phyloP scores from a whole-genome alignment of 139 green algal species.

The Mesotaenium endlicherianum region DNA sequence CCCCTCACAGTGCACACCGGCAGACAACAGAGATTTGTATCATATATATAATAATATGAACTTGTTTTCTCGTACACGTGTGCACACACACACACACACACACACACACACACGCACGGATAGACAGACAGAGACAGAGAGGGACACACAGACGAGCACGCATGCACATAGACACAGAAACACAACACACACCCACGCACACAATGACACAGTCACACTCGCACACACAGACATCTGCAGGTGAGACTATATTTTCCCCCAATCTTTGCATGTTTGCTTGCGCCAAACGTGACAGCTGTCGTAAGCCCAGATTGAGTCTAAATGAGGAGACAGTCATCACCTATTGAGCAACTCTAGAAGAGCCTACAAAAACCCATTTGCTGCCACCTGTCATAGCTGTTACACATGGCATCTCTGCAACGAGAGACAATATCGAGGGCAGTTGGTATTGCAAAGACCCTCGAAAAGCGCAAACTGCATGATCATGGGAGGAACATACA shows the following conservation, averaged over 20 bases:
- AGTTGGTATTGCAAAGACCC: background rate
- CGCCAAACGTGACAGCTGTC: too few relatives aligned
- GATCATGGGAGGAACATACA: too few relatives aligned
- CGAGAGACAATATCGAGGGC: background rate
- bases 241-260: too few relatives aligned
- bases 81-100: slow-evolving; percentile 5
- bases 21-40: slow-evolving; percentile 15
- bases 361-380: too few relatives aligned
- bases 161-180: background rate
- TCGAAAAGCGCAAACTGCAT: too few relatives aligned
- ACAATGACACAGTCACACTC: too few relatives aligned
- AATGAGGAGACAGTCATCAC: too few relatives aligned
- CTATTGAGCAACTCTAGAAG: too few relatives aligned
- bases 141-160: background rate
- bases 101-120: slow-evolving; percentile 6
- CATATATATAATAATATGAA: slow-evolving; percentile 21
- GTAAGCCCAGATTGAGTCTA: too few relatives aligned
- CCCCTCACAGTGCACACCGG: background rate
- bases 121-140: background rate
- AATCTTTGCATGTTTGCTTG: too few relatives aligned
- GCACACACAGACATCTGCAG: too few relatives aligned
- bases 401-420: background rate
- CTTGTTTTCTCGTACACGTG: background rate
- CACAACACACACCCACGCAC: too few relatives aligned
- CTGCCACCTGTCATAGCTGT: background rate